phyloP scores from a whole-genome alignment of 495 filamentous ascomycete genomes.

The Hypoxylon cercidicola region DNA sequence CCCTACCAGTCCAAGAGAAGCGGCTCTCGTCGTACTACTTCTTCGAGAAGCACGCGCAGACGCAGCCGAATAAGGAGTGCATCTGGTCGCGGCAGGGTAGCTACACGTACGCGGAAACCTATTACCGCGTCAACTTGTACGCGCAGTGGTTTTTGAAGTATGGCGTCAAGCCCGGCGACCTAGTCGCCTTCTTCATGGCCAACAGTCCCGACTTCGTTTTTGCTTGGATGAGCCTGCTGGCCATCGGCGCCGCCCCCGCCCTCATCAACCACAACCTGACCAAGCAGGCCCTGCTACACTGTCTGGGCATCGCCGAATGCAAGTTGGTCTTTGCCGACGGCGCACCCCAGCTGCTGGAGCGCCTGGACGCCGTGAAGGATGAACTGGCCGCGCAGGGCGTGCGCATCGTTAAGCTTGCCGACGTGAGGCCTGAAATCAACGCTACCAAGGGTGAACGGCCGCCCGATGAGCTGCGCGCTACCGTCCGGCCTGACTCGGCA shows the following conservation, averaged over 20 bases:
- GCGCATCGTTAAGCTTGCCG: conserved; percentile 62
- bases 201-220: conserved; percentile 77
- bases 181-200: conserved; percentile 74
- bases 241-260: conserved; percentile 74
- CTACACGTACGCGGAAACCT: conserved; percentile 71
- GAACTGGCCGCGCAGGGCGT: conserved; percentile 64
- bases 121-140: conserved; percentile 67
- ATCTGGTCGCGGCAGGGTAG: conserved; percentile 74
- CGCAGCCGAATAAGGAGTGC: conserved; percentile 60
- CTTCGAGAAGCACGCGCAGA: conserved; percentile 65
- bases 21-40: conserved; percentile 71
- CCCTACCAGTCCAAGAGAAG: conserved; percentile 56
- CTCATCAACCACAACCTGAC: conserved; percentile 79
- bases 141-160: conserved; percentile 70
- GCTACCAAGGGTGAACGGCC: conserved; percentile 59
- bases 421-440: conserved; percentile 57
- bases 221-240: conserved; percentile 68
- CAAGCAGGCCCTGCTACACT: conserved; percentile 74
- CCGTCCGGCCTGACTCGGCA: conserved; percentile 61
- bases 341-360: conserved; percentile 60
- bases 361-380: conserved; percentile 64
- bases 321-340: conserved; percentile 74
- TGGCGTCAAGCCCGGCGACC: conserved; percentile 69
- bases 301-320: conserved; percentile 68
- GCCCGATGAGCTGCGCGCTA: conserved; percentile 58